These are phyloP conservation scores for Naematelia encephala DNA, from an alignment of 768 basidiomycete genomes.

Conservation along the genomic window DNA sequence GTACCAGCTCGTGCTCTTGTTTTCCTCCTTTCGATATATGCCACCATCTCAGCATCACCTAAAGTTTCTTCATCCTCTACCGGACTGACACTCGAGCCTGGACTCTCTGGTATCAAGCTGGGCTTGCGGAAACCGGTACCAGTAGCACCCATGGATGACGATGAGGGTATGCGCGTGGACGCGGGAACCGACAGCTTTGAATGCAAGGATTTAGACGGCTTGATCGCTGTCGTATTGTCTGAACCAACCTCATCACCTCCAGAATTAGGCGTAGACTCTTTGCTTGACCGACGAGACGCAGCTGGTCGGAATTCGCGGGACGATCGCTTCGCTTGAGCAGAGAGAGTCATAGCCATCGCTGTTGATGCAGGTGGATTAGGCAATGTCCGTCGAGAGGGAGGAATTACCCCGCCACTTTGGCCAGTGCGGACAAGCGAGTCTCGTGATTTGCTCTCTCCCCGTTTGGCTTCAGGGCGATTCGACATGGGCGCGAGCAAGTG, in stretches of 20 bases:
- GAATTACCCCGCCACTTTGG: slow-evolving; percentile 9
- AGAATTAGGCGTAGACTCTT: slow-evolving; percentile 20
- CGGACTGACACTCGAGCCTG: slow-evolving; percentile 27
- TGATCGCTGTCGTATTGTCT: slow-evolving; percentile 22
- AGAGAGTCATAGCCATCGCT: slow-evolving; percentile 31
- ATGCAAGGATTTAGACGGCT: slow-evolving; percentile 39
- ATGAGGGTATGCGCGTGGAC: slow-evolving; percentile 29
- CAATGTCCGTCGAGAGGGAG: slow-evolving; percentile 32
- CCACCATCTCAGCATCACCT: slow-evolving; percentile 96
- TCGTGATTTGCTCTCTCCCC: slow-evolving; percentile 1
- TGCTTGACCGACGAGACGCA: slow-evolving; percentile 13
- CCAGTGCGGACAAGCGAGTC: slow-evolving; percentile 48
- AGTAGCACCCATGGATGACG: slow-evolving; percentile 39
- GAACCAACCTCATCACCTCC: slow-evolving; percentile 17
- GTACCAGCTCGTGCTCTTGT: slow-evolving; percentile 76
- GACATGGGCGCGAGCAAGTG: slow-evolving; percentile 42
- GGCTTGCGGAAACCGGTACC: slow-evolving; percentile 17
- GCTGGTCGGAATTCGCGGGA: slow-evolving; percentile 30
- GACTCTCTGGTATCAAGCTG: slow-evolving; percentile 22
- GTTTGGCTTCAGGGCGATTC: slow-evolving; percentile 23
- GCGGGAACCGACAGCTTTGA: slow-evolving; percentile 38
- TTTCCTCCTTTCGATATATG: slow-evolving; percentile 85
- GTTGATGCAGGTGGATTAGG: slow-evolving; percentile 30
- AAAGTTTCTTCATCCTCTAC: slow-evolving; percentile 52
- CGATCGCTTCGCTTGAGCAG: slow-evolving; percentile 35